phyloP scores from a whole-genome alignment of 192 early-diverging fungal species.

The Glomus cerebriforme region DNA sequence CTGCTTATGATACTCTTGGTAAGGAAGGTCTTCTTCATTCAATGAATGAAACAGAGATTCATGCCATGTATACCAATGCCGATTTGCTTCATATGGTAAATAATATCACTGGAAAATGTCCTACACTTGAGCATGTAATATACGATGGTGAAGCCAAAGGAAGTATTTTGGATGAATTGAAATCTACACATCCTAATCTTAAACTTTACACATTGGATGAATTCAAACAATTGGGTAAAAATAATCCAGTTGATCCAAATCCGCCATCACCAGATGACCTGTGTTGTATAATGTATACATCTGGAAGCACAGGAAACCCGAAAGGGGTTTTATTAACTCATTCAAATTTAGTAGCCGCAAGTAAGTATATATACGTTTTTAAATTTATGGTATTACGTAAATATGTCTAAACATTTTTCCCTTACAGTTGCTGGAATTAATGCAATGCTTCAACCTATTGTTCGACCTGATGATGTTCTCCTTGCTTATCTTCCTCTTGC shows the following conservation, averaged over 20 bases:
- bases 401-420: not conserved
- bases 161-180: conserved; percentile 49
- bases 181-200: conserved; percentile 40
- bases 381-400: not conserved
- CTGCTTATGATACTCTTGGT: conserved; percentile 84
- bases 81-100: conserved; percentile 67
- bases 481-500: conserved; percentile 87
- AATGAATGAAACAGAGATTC: conserved; percentile 78
- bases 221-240: conserved; percentile 63
- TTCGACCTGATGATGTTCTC: conserved; percentile 59
- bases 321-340: conserved; percentile 91
- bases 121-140: conserved; percentile 66
- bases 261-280: conserved; percentile 73
- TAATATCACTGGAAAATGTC: conserved; percentile 61
- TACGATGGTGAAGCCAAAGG: conserved; percentile 67
- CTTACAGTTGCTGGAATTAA: conserved; percentile 58
- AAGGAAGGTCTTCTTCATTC: conserved; percentile 83
- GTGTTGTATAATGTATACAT: conserved; percentile 89
- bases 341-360: conserved; percentile 77
- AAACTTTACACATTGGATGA: conserved; percentile 68
- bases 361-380: conserved; percentile 39
- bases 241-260: conserved; percentile 59
- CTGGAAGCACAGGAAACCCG: conserved; percentile 89
- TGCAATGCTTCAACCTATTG: conserved; percentile 48
- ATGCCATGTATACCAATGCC: conserved; percentile 71